Conservation (phyloP, 768 basidiomycete species). For the Suillus fuscotomentosus region DNA sequence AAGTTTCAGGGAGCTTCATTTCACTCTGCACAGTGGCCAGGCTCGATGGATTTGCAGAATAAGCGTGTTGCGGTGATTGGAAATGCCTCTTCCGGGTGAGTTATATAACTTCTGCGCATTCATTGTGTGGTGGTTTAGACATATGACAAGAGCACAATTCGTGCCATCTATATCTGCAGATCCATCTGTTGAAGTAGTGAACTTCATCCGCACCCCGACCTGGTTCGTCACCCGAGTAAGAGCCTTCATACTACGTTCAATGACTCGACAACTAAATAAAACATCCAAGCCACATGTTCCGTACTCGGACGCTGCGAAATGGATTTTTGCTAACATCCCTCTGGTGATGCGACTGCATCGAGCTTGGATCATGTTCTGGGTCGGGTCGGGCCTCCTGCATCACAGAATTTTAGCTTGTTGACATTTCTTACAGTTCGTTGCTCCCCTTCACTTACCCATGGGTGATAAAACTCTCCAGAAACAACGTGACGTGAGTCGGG, state of each 20-base stretch:
- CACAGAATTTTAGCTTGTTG: background rate
- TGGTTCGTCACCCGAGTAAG: conserved; percentile 54
- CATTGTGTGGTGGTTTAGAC: background rate
- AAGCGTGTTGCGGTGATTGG: background rate
- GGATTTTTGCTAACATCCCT: conserved; percentile 55
- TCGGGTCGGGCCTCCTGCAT: conserved; percentile 35
- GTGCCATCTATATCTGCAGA: background rate
- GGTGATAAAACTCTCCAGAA: conserved; percentile 9
- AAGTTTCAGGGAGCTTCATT: conserved; percentile 49
- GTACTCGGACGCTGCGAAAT: conserved; percentile 37
- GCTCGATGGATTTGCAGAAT: conserved; percentile 36
- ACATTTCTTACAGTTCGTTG: conserved; percentile 14
- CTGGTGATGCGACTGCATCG: conserved; percentile 50
- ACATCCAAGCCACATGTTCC: conserved; percentile 39
- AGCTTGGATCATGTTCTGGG: conserved; percentile 47
- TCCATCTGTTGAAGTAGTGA: conserved; percentile 46
- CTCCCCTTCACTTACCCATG: conserved; percentile 15
- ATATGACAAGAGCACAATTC: background rate
- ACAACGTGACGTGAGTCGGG: conserved; percentile 9
- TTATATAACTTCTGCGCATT: background rate
- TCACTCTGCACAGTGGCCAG: conserved; percentile 53
- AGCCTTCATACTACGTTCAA: background rate
- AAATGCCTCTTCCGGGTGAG: background rate
- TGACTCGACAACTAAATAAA: conserved; percentile 21
- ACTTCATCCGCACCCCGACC: conserved; percentile 60